Percentiles rank a stretch among this genome's conserved stretches.
Conservation (phyloP, 306 rosid genomes). For the Pyrus pyrifolia region DNA sequence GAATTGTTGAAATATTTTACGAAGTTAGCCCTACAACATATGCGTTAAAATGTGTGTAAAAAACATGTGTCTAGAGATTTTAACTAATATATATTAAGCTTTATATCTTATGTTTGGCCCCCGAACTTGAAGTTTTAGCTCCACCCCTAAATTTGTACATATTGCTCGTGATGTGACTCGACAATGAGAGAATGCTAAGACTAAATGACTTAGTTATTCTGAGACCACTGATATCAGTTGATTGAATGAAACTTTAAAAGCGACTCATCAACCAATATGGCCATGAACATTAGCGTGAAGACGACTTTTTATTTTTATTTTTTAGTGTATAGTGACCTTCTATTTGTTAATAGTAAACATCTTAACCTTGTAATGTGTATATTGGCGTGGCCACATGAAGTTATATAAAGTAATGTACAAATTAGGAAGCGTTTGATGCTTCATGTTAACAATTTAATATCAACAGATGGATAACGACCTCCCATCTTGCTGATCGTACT, state of each 20-base stretch:
- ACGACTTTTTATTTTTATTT: not conserved
- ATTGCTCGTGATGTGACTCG: no score
- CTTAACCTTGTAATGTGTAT: not conserved
- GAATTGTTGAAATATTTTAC: no score
- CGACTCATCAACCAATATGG: not conserved
- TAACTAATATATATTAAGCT: no score
- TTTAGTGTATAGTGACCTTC: not conserved
- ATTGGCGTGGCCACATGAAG: not conserved
- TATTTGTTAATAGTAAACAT: not conserved
- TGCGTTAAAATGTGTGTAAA: no score
- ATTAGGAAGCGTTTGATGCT: not conserved
- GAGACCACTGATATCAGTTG: not conserved
- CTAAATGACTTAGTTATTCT: not conserved
- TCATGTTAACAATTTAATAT: not conserved
- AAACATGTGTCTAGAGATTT: no score
- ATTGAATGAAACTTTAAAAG: not conserved
- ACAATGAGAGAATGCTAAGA: no score
- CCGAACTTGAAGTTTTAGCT: no score
- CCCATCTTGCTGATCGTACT: not conserved
- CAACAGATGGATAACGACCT: not conserved
- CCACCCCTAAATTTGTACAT: no score
- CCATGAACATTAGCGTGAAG: not conserved
- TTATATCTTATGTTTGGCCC: no score
- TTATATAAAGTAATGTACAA: not conserved
- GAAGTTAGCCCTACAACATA: no score